A percentile compares a stretch with the other conserved stretches of the same genome.
phyloP scores from a whole-genome alignment of 2,329 filamentous ascomycete genomes.

The Diaporthe citri region DNA sequence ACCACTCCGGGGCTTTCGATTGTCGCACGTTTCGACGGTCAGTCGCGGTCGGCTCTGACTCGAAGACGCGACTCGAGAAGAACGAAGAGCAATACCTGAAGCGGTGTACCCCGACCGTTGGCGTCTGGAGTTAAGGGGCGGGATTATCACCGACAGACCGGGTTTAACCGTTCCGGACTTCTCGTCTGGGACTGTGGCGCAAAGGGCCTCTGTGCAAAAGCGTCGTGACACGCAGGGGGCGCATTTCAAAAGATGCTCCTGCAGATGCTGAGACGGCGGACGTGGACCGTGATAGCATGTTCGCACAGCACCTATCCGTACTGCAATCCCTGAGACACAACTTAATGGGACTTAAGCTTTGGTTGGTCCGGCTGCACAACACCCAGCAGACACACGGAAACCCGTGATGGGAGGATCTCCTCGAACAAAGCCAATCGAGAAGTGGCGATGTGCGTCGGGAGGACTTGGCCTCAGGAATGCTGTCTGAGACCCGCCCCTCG shows the following conservation, averaged over 20 bases:
- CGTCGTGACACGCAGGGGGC: constrained; percentile 22
- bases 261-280: constrained; percentile 30
- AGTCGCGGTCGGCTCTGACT: constrained; percentile 11
- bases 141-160: constrained; percentile 17
- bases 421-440: constrained; percentile 23
- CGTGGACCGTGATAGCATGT: neutral
- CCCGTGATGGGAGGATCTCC: neutral
- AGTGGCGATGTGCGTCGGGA: constrained; percentile 25
- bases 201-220: neutral
- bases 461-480: constrained; percentile 8
- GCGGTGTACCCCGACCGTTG: constrained; percentile 8
- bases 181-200: constrained; percentile 15
- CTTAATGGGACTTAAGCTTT: neutral
- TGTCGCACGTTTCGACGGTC: constrained; percentile 8
- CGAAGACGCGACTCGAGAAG: constrained; percentile 10
- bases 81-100: constrained; percentile 1
- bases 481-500: constrained; percentile 12
- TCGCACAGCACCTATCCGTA: neutral
- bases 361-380: neutral
- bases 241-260: neutral
- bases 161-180: constrained; percentile 12
- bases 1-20: neutral
- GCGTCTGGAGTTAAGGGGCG: constrained; percentile 31
- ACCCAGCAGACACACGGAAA: neutral
- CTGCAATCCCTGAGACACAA: constrained; percentile 1